Evolutionary conservation across 495 filamentous ascomycete genomes (phyloP), one percentile per base, ranked within the genome.

Genomic region (Penicillium subrubescens): DNA sequence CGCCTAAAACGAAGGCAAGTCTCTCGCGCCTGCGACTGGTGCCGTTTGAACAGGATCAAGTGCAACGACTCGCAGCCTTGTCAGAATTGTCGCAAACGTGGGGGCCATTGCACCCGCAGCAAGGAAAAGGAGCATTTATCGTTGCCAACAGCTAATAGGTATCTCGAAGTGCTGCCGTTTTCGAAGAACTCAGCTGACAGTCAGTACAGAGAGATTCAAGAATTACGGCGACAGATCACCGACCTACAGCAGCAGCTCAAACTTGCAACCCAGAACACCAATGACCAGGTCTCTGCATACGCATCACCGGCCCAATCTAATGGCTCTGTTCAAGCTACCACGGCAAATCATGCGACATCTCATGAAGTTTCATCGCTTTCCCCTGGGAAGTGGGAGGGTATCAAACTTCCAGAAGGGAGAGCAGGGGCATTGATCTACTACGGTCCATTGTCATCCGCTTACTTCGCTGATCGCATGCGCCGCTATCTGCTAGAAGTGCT

Each of bases 1-100:
- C 57, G 68, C 33, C 27, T 41, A 2, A 70, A 70, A 37, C 63
- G 68, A 14, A 72, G 66, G 27, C 81, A 83, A 62, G 82, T 83
- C 8, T 69, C 75, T 21, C 70, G 80, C 11, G 81, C 82, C 4
- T 84, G 81, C 62, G 81, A 82, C 66, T 81, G 79, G 77, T 84
- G 82, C 54, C 79, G 81, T 10, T 61, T 75, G 8, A 76, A 82
- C 58, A 73, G 81, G 3, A 76, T 80, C 63, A 83, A 81, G 62
- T 84, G 81, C 62, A 80, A 85, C 64, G 76, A 75, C 46, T 61
- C 67, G 21, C 60, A 72, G 50, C 82, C 80, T 31, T 84, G 82
- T 67, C 61, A 70, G 41, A 83, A 84, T 66, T 84, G 82, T 57
- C 60, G 71, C 54, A 74, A 31, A 25, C 71, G 75, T 69, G 80